Conservation (phyloP, 805 yeast genomes). For the Teunomyces lycoperdinae region DNA sequence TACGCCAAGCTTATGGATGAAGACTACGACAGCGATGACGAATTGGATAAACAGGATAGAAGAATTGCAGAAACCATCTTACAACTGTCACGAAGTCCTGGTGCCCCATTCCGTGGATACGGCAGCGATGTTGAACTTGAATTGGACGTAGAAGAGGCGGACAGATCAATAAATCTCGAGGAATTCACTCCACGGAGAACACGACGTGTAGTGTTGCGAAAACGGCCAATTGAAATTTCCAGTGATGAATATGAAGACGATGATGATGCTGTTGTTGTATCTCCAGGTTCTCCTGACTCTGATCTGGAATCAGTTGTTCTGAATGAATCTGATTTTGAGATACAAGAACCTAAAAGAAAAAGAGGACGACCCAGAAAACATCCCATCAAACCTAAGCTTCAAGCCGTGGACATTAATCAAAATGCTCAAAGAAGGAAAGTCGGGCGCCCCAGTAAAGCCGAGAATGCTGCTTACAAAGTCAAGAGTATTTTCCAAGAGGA, state of each 20-base stretch:
- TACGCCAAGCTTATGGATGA: slow-evolving; percentile 32
- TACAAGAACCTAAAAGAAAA: not conserved
- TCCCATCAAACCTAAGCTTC: not conserved
- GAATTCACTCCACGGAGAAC: slow-evolving; percentile 5
- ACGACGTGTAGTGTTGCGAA: slow-evolving; percentile 2
- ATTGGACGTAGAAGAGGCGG: slow-evolving; percentile 15
- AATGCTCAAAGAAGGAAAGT: slow-evolving; percentile 11
- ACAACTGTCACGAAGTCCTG: slow-evolving; percentile 16
- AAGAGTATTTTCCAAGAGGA: slow-evolving; percentile 36
- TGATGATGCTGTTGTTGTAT: slow-evolving; percentile 3
- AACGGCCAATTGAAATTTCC: not conserved
- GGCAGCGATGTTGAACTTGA: slow-evolving; percentile 24
- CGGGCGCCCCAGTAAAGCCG: slow-evolving; percentile 29
- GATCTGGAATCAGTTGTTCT: not conserved
- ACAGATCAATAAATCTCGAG: slow-evolving; percentile 1
- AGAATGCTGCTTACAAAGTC: slow-evolving; percentile 22
- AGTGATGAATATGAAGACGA: slow-evolving; percentile 11
- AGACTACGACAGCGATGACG: slow-evolving; percentile 32
- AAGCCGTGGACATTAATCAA: not conserved
- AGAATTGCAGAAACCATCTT: slow-evolving; percentile 44
- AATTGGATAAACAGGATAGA: slow-evolving; percentile 37
- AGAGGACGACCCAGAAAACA: slow-evolving; percentile 1
- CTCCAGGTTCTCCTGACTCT: not conserved
- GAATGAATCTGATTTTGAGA: slow-evolving; percentile 1
- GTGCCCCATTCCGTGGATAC: slow-evolving; percentile 9